Conservation (phyloP, 208 protist species). For the Trichomonas tenax region DNA sequence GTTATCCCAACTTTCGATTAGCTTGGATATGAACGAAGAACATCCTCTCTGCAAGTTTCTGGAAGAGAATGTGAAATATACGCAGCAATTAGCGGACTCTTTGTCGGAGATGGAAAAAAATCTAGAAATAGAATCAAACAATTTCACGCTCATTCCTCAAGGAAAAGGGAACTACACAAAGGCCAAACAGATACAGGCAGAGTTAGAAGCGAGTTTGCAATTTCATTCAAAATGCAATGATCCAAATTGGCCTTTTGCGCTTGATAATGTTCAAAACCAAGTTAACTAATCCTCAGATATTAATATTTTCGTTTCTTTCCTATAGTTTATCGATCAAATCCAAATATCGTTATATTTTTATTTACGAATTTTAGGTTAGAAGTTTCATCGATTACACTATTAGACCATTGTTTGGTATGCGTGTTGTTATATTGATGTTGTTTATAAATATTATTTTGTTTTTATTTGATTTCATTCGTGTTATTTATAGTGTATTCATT, state of each 20-base stretch:
- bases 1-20: background rate
- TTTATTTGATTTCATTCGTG: too few relatives aligned
- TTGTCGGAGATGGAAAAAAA: background rate
- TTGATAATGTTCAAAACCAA: too few relatives aligned
- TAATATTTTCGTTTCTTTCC: too few relatives aligned
- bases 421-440: too few relatives aligned
- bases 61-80: background rate
- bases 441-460: too few relatives aligned
- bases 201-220: background rate
- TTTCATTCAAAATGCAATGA: background rate
- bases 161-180: background rate
- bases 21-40: background rate
- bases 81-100: background rate
- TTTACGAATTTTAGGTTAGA: too few relatives aligned
- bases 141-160: background rate
- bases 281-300: too few relatives aligned
- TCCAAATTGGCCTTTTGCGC: background rate
- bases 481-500: too few relatives aligned
- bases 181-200: background rate
- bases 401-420: too few relatives aligned
- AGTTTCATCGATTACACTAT: too few relatives aligned
- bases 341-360: too few relatives aligned
- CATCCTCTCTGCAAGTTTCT: background rate
- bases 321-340: too few relatives aligned
- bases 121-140: background rate